Conservation (phyloP, 257 asterid species). For the Salvia rosmarinus region DNA sequence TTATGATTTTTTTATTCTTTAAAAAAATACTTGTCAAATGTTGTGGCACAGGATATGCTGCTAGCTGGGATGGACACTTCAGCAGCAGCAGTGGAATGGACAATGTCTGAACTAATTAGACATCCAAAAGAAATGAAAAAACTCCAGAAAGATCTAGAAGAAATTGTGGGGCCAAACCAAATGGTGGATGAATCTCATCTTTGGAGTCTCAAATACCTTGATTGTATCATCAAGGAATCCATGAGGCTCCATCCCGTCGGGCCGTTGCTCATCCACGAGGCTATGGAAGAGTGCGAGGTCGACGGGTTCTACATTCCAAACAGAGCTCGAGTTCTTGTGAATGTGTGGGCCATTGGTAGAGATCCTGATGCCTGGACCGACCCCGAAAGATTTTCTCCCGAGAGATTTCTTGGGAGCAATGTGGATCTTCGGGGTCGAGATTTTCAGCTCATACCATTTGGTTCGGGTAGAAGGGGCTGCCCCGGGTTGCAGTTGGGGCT, state of each 20-base stretch:
- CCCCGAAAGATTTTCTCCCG: constrained; percentile 30
- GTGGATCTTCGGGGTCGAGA: constrained; percentile 28
- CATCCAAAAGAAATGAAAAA: constrained; percentile 33
- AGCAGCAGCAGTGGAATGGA: constrained; percentile 38
- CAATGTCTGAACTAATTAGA: constrained; percentile 34
- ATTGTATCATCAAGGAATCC: constrained; percentile 32
- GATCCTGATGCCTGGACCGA: constrained; percentile 36
- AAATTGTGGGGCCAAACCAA: constrained; percentile 17
- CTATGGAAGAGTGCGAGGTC: constrained; percentile 36
- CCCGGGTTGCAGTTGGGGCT: constrained; percentile 40
- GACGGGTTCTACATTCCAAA: constrained; percentile 31
- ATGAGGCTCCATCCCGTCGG: constrained; percentile 34
- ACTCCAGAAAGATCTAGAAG: constrained; percentile 30
- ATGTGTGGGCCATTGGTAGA: constrained; percentile 37
- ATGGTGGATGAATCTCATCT: constrained; percentile 38
- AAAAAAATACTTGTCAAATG: not conserved
- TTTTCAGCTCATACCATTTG: constrained; percentile 38
- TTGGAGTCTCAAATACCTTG: constrained; percentile 18
- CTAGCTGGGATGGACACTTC: constrained; percentile 38
- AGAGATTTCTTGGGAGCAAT: constrained; percentile 36
- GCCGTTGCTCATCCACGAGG: constrained; percentile 33
- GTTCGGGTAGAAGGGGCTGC: constrained; percentile 42
- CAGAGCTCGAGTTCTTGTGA: constrained; percentile 11
- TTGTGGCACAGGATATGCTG: constrained; percentile 35
- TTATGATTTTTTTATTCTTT: too few species aligned